A percentile compares a stretch with the other conserved stretches of the same genome.
phyloP scores from a whole-genome alignment of 257 asterid genomes.

The Agastache rugosa region DNA sequence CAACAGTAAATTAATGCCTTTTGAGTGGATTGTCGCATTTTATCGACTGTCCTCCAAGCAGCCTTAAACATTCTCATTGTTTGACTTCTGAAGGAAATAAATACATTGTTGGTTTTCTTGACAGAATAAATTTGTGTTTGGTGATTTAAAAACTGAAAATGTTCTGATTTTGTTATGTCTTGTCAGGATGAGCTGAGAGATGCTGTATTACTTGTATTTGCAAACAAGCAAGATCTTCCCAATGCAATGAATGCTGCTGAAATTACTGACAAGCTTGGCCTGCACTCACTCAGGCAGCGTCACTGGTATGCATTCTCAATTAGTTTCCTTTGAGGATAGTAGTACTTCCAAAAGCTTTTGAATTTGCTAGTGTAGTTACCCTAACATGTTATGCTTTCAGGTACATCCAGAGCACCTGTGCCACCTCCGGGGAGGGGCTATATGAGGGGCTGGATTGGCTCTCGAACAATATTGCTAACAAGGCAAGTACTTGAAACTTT shows the following conservation, averaged over 20 bases:
- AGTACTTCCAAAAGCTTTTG: not conserved
- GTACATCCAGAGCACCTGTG: conserved; percentile 96
- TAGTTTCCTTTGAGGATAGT: not conserved
- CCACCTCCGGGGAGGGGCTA: conserved; percentile 93
- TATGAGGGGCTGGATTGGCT: conserved; percentile 95
- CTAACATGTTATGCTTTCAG: conserved; percentile 42
- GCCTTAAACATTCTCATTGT: not conserved
- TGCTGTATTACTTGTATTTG: conserved; percentile 87
- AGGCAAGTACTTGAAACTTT: conserved; percentile 53
- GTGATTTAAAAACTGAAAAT: not conserved
- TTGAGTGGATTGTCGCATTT: not conserved
- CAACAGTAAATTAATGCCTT: not conserved
- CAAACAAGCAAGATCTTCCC: conserved; percentile 95
- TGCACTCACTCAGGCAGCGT: conserved; percentile 92
- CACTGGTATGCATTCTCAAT: conserved; percentile 63
- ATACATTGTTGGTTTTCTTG: not conserved
- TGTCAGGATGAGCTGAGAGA: conserved; percentile 85
- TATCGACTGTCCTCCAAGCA: not conserved
- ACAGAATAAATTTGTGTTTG: not conserved
- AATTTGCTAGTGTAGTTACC: not conserved
- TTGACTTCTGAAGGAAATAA: not conserved
- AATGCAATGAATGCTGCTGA: conserved; percentile 96
- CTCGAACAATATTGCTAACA: conserved; percentile 81
- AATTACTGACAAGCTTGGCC: conserved; percentile 89
- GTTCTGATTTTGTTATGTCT: conserved; percentile 8